A percentile compares a stretch with the other conserved stretches of the same genome.
Evolutionary conservation across 2,329 filamentous ascomycete species (phyloP).

Genomic region (Colletotrichum caudatum): DNA sequence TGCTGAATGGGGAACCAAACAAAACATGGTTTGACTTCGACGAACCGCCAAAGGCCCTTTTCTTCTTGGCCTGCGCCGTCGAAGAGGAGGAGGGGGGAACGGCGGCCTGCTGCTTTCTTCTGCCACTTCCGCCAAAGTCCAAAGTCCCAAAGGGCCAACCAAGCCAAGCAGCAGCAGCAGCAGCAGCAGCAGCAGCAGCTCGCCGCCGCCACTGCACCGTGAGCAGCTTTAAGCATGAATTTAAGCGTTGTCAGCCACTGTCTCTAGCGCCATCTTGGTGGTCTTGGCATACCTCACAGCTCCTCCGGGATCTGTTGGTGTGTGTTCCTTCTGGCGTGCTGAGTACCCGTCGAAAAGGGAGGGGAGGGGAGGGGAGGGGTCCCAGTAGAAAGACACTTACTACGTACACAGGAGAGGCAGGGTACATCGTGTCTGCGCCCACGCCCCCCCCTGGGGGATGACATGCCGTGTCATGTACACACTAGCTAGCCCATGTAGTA

Average conservation of each 20-base stretch:
- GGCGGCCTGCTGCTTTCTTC: neutral
- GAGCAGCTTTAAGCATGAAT: constrained; percentile 61
- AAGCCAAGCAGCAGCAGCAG: neutral
- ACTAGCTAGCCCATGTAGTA: neutral
- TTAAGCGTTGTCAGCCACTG: constrained; percentile 62
- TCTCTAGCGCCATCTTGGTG: constrained; percentile 42
- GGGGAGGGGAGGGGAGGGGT: constrained; percentile 31
- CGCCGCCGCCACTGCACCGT: constrained; percentile 35
- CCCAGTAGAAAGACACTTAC: neutral
- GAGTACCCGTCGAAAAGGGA: neutral
- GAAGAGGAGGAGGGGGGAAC: neutral
- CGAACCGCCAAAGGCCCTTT: neutral
- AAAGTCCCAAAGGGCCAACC: neutral
- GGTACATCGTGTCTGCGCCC: neutral
- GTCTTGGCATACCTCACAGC: constrained; percentile 53
- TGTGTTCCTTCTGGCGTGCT: constrained; percentile 10
- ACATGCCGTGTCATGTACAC: neutral
- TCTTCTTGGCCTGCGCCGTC: constrained; percentile 2
- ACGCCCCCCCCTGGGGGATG: neutral
- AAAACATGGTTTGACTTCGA: neutral
- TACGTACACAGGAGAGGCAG: neutral
- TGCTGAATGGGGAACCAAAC: neutral
- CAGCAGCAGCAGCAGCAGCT: neutral
- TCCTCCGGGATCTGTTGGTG: constrained; percentile 38
- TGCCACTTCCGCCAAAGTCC: neutral